These are phyloP conservation scores for Parascedosporium putredinis DNA, from an alignment of 2,329 filamentous ascomycete genomes.

Conservation along the genomic window DNA sequence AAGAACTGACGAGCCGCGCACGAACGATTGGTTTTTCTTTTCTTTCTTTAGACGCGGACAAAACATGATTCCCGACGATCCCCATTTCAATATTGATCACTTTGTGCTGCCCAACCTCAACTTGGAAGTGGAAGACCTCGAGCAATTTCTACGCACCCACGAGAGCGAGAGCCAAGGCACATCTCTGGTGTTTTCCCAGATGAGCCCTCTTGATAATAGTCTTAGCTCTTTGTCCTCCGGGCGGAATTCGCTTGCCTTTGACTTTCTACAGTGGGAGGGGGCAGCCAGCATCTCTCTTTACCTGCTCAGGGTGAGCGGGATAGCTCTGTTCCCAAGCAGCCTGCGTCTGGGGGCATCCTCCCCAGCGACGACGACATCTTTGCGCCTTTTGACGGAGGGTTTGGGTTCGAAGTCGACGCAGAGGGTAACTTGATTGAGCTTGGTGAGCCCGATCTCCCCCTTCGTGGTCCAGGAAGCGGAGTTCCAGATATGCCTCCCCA, in stretches of 20 bases:
- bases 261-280: constrained; percentile 11
- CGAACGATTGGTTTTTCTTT: too few relatives aligned
- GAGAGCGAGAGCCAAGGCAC: constrained; percentile 23
- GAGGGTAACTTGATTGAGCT: constrained; percentile 37
- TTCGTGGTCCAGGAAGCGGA: constrained; percentile 16
- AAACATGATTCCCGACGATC: constrained; percentile 72
- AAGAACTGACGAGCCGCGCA: too few relatives aligned
- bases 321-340: background rate
- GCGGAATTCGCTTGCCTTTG: constrained; percentile 20
- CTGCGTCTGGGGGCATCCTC: constrained; percentile 17
- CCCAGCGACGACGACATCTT: constrained; percentile 28
- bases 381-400: constrained; percentile 23
- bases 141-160: constrained; percentile 15
- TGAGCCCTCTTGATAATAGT: constrained; percentile 30
- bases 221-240: constrained; percentile 19
- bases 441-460: constrained; percentile 31
- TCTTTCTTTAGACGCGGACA: constrained; percentile 54
- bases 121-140: constrained; percentile 23
- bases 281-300: constrained; percentile 9
- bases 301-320: constrained; percentile 9
- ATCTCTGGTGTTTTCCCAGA: constrained; percentile 27
- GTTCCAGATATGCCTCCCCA: constrained; percentile 8
- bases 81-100: constrained; percentile 62
- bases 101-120: constrained; percentile 47
- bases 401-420: constrained; percentile 39